Conservation (phyloP, 208 protist species). For the Leishmania lainsoni region DNA sequence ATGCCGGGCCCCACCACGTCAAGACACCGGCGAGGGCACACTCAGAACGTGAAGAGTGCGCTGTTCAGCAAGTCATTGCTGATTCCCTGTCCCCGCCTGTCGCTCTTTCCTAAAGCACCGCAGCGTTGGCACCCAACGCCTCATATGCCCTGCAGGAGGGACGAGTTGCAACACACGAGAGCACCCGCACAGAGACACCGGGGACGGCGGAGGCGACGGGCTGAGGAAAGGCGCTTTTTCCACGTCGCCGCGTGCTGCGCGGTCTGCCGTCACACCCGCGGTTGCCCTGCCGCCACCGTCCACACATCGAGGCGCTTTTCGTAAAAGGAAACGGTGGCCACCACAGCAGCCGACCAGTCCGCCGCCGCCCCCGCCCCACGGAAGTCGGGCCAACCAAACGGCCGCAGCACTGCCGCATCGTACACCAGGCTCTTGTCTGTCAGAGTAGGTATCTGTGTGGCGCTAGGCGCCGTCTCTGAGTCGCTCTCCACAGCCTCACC, state of each 20-base stretch:
- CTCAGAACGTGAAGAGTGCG: not conserved
- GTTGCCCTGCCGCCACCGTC: slow-evolving; percentile 23
- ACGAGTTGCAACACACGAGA: not conserved
- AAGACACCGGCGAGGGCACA: not conserved
- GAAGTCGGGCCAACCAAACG: not conserved
- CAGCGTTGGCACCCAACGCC: not conserved
- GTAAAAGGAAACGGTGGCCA: slow-evolving; percentile 85
- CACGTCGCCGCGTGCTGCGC: not conserved
- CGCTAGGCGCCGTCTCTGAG: slow-evolving; percentile 2
- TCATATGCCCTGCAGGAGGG: not conserved
- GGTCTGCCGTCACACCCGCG: not conserved
- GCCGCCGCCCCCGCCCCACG: not conserved
- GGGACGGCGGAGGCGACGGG: not conserved
- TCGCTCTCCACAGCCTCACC: slow-evolving; percentile 4
- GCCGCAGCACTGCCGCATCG: slow-evolving; percentile 61
- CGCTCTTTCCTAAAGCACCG: not conserved
- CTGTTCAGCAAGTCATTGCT: not conserved
- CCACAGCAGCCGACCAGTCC: slow-evolving; percentile 1
- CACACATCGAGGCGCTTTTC: slow-evolving; percentile 70
- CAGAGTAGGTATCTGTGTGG: slow-evolving; percentile 1
- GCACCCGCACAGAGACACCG: not conserved
- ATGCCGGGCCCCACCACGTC: not conserved
- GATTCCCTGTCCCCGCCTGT: not conserved
- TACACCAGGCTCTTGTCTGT: slow-evolving; percentile 68
- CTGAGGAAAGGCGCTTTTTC: not conserved